Conservation (phyloP, 805 yeast genomes). For the Cyberlindnera suaveolens region DNA sequence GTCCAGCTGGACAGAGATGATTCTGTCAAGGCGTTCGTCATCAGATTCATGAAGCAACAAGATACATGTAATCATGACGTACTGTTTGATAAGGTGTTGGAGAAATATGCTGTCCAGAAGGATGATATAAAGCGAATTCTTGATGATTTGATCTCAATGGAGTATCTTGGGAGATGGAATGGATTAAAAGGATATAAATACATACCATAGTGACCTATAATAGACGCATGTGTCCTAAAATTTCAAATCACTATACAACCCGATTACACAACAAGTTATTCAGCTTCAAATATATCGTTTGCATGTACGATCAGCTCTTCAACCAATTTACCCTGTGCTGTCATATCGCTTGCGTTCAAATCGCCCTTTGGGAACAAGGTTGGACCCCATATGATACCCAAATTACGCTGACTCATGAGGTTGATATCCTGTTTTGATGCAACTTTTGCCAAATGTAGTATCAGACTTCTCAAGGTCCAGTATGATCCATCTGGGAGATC, state of each 20-base stretch:
- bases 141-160: slow-evolving; percentile 8
- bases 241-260: neutral
- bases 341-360: slow-evolving; percentile 65
- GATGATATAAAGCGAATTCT: slow-evolving; percentile 8
- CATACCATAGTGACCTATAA: slow-evolving; percentile 10
- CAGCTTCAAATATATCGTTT: slow-evolving; percentile 71
- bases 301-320: slow-evolving; percentile 84
- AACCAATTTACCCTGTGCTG: slow-evolving; percentile 68
- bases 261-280: slow-evolving; percentile 18
- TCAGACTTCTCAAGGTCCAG: slow-evolving; percentile 78
- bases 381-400: slow-evolving; percentile 95
- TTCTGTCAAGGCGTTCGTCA: slow-evolving; percentile 16
- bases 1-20: slow-evolving; percentile 5
- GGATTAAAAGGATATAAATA: slow-evolving; percentile 11
- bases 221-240: neutral
- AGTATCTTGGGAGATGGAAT: slow-evolving; percentile 9
- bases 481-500: slow-evolving; percentile 92
- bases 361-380: slow-evolving; percentile 66
- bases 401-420: slow-evolving; percentile 75
- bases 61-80: slow-evolving; percentile 11
- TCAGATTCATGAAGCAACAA: slow-evolving; percentile 13
- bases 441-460: slow-evolving; percentile 80
- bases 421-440: slow-evolving; percentile 55
- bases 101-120: slow-evolving; percentile 3
- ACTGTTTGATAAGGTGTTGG: slow-evolving; percentile 7